phyloP scores from a whole-genome alignment of 2,329 filamentous ascomycete genomes.

The Daldinia sp. region DNA sequence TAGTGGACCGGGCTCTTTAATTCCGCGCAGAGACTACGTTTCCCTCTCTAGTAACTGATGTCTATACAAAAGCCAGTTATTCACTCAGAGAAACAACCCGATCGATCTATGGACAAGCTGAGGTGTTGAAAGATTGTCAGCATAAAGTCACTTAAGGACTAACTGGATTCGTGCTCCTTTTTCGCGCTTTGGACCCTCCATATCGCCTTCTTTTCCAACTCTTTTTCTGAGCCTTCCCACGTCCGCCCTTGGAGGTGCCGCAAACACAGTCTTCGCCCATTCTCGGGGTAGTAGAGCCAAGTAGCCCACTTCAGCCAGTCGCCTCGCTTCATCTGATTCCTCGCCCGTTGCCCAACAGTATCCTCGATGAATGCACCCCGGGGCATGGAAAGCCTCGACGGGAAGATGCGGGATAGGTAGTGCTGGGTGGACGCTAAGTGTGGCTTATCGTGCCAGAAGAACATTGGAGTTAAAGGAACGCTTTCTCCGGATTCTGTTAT shows the following conservation, averaged over 20 bases:
- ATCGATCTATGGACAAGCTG: background rate
- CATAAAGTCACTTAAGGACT: background rate
- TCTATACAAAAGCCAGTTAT: background rate
- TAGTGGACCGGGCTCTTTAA: background rate
- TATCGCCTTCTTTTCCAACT: conserved; percentile 42
- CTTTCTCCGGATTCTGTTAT: conserved; percentile 26
- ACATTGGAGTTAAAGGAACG: conserved; percentile 65
- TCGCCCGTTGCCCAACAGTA: conserved; percentile 65
- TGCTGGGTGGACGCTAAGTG: conserved; percentile 63
- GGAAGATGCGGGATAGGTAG: conserved; percentile 64
- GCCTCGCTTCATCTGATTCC: conserved; percentile 68
- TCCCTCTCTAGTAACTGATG: background rate
- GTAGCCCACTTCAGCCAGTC: conserved; percentile 65
- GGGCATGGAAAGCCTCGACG: conserved; percentile 61
- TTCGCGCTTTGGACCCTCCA: conserved; percentile 38
- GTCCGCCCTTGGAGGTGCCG: conserved; percentile 65
- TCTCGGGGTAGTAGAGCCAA: conserved; percentile 66
- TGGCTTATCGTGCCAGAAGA: conserved; percentile 71
- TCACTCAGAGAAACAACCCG: background rate
- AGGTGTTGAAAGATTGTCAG: background rate
- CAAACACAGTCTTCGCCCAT: conserved; percentile 60
- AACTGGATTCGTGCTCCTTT: background rate
- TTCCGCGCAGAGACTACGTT: background rate
- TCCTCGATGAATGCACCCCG: conserved; percentile 69
- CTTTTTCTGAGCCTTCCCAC: conserved; percentile 59